phyloP scores from a whole-genome alignment of 768 basidiomycete species.

The Pleurotus platypus region DNA sequence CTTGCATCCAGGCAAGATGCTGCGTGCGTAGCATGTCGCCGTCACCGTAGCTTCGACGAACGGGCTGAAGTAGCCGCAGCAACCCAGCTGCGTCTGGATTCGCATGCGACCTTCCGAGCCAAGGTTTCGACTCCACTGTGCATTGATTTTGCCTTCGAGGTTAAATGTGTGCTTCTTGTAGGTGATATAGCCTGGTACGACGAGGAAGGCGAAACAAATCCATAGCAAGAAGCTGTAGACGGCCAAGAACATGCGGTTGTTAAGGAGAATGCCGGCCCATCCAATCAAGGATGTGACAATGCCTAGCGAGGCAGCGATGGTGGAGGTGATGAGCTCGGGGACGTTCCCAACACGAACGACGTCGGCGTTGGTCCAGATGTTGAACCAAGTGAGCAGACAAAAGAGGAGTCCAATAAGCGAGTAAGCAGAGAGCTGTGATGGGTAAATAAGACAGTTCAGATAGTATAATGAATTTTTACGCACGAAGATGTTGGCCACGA shows the following conservation, averaged over 20 bases:
- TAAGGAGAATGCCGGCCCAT: constrained; percentile 77
- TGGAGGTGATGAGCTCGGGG: constrained; percentile 67
- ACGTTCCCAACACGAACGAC: constrained; percentile 69
- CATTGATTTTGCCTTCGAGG: constrained; percentile 77
- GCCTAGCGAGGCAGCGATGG: constrained; percentile 56
- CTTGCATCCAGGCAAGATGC: constrained; percentile 74
- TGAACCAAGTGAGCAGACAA: constrained; percentile 74
- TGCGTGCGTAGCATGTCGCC: constrained; percentile 72
- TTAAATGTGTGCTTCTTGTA: constrained; percentile 77
- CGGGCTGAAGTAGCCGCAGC: constrained; percentile 80
- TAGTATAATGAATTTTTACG: constrained; percentile 11
- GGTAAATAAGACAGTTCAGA: background rate
- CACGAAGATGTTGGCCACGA: constrained; percentile 57
- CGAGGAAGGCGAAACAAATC: constrained; percentile 67
- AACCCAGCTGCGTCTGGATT: constrained; percentile 71
- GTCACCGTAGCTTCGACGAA: constrained; percentile 77
- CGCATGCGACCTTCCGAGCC: constrained; percentile 57
- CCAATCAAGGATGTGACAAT: constrained; percentile 68
- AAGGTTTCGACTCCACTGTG: constrained; percentile 67
- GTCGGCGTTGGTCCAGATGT: constrained; percentile 66
- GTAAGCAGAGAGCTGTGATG: constrained; percentile 47
- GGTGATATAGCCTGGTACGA: constrained; percentile 74
- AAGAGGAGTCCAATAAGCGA: constrained; percentile 59
- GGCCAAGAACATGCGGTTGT: constrained; percentile 81
- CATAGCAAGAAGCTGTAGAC: constrained; percentile 75